Evolutionary conservation across 495 filamentous ascomycete species (phyloP).

Genomic region (Penicillium subrubescens): DNA sequence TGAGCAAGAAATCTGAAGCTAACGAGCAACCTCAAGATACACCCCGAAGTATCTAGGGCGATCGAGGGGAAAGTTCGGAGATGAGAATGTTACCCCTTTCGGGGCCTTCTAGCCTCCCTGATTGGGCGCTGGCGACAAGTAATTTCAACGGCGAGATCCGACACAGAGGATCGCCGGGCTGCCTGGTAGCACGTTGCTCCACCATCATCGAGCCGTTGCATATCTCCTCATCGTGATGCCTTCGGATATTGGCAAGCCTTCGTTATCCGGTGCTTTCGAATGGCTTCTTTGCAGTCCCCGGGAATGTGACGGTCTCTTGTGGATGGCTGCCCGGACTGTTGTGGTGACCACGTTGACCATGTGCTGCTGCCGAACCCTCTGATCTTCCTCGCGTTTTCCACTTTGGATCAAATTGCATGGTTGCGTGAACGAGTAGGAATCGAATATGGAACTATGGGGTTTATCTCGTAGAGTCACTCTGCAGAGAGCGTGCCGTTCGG

Average conservation of each 20-base stretch:
- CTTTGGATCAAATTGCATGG: not conserved
- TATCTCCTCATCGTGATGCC: not conserved
- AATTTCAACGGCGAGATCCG: not conserved
- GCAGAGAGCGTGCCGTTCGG: slow-evolving; percentile 11
- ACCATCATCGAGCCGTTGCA: not conserved
- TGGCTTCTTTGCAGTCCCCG: not conserved
- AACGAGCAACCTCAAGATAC: slow-evolving; percentile 5
- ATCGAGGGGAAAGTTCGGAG: not conserved
- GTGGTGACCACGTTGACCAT: slow-evolving; percentile 15
- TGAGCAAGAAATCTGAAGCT: not conserved
- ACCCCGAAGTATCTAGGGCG: slow-evolving; percentile 1
- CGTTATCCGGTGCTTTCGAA: not conserved
- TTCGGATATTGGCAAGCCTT: not conserved
- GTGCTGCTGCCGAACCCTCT: not conserved
- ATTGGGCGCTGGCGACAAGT: not conserved
- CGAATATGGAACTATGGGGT: not conserved
- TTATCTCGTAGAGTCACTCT: slow-evolving; percentile 5
- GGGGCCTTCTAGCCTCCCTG: not conserved
- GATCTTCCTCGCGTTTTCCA: not conserved
- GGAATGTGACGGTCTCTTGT: slow-evolving; percentile 6
- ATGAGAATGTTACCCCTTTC: slow-evolving; percentile 22
- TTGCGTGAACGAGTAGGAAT: not conserved
- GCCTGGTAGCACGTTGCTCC: slow-evolving; percentile 5
- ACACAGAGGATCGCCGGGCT: not conserved
- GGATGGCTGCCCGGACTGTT: not conserved